Base-by-base conservation (phyloP, 2,329 filamentous ascomycete genomes). In the Alternaria sp. region DNA sequence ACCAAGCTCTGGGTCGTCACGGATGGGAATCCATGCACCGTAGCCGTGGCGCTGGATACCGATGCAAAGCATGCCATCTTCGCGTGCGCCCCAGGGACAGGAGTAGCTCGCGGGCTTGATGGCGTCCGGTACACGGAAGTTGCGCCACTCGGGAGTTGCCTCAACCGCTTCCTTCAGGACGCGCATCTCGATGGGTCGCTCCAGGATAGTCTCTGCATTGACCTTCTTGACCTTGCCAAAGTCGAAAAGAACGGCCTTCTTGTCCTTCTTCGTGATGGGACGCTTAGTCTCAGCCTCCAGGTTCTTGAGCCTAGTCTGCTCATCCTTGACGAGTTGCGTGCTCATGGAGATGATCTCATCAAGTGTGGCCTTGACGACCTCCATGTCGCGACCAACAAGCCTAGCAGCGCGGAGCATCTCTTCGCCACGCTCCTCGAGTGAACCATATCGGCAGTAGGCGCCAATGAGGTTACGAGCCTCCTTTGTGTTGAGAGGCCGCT, bases 1-100 rank as follows among this genome's bases (percentile, higher is more conserved):
- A 9, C 89, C 91, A 21, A 99, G 87, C 30, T 97, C 93, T 1
- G 88, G 83, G 75, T 99, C 96, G 71, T 99, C 96, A 7, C 96
- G 90, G 73, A 99, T 98, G 71, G 94, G 91, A 2, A 91, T 88
- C 96, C 96, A 99, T 3, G 95, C 94, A 60, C 96, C 96, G 75
- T 97, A 98, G 3, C 96, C 96, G 76, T 99, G 95, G 59, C 91
- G 89, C 70, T 93, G 90, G 68, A 99, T 97, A 63, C 96, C 96
- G 44, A 98, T 88, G 59, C 96, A 91, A 51, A 99, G 89, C 96
- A 99, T 99, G 55, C 93, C 96, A 77, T 99, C 96, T 80, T 99
- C 96, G 65, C 91, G 90, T 2, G 93, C 89, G 55, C 94, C 93
- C 96, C 96, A 99, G 25, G 92, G 85, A 75, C 93, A 97, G 47